phyloP scores from a whole-genome alignment of 768 basidiomycete species.

The Saitozyma sp. region DNA sequence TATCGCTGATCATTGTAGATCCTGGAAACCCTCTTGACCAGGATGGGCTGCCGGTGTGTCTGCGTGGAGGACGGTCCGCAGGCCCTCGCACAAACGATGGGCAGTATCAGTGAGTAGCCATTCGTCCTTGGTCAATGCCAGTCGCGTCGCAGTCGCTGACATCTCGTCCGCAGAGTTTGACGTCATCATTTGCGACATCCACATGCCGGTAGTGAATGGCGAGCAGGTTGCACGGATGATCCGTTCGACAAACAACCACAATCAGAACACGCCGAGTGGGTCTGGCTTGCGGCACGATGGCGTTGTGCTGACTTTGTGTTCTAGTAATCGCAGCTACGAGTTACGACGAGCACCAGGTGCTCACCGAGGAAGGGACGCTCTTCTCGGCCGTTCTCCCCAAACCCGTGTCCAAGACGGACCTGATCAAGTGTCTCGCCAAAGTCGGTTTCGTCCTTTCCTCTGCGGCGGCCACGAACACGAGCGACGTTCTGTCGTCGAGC shows the following conservation, averaged over 20 bases:
- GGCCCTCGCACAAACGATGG: slow-evolving; percentile 95
- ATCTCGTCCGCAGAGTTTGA: slow-evolving; percentile 71
- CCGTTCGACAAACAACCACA: slow-evolving; percentile 94
- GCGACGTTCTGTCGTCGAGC: neutral
- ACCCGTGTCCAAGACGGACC: slow-evolving; percentile 82
- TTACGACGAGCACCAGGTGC: slow-evolving; percentile 45
- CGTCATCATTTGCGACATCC: slow-evolving; percentile 89
- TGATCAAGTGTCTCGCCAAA: slow-evolving; percentile 74
- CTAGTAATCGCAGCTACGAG: slow-evolving; percentile 52
- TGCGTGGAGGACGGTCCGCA: slow-evolving; percentile 96
- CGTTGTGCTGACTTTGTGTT: neutral
- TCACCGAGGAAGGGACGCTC: slow-evolving; percentile 48
- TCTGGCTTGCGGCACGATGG: neutral
- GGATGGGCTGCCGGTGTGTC: slow-evolving; percentile 91
- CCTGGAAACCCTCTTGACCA: slow-evolving; percentile 86
- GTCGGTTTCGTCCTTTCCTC: slow-evolving; percentile 65
- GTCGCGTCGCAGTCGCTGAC: neutral
- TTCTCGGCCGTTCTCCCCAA: slow-evolving; percentile 66
- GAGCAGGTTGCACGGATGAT: slow-evolving; percentile 96
- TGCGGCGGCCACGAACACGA: neutral
- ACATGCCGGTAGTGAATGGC: slow-evolving; percentile 95
- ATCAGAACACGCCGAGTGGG: slow-evolving; percentile 77
- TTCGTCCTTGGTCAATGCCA: neutral
- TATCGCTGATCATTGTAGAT: slow-evolving; percentile 57
- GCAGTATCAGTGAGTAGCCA: slow-evolving; percentile 83